Percentiles rank a stretch among this genome's conserved stretches.
Evolutionary conservation across 2,329 filamentous ascomycete species (phyloP).

Genomic region (Pseudocercospora pini-densiflorae): DNA sequence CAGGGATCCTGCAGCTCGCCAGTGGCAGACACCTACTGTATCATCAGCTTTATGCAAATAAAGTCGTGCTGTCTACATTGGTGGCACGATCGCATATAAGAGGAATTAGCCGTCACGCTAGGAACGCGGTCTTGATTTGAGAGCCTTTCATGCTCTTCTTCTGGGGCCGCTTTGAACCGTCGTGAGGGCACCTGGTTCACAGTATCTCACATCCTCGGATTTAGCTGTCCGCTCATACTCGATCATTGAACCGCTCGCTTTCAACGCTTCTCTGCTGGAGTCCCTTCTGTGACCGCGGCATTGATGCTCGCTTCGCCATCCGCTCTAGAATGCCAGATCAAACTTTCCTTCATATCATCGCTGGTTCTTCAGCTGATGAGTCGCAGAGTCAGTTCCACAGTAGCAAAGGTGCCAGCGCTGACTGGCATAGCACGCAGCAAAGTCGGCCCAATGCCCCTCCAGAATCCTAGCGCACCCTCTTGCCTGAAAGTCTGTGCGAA

Average conservation of each 20-base stretch:
- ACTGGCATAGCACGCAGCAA: constrained; percentile 95
- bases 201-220: too few relatives aligned
- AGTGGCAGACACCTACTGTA: background rate
- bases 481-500: constrained; percentile 79
- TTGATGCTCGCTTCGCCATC: background rate
- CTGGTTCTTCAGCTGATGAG: constrained; percentile 37
- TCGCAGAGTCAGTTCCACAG: constrained; percentile 53
- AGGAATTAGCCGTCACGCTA: background rate
- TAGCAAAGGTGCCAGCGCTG: constrained; percentile 95
- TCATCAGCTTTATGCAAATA: background rate
- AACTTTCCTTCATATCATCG: background rate
- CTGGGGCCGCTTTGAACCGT: background rate
- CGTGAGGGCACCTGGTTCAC: too few relatives aligned
- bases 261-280: too few relatives aligned
- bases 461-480: constrained; percentile 85
- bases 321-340: background rate
- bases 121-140: background rate
- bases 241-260: too few relatives aligned
- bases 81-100: too few relatives aligned
- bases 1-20: background rate
- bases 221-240: too few relatives aligned
- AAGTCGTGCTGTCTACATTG: too few relatives aligned
- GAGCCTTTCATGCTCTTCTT: background rate
- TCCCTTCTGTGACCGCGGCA: too few relatives aligned
- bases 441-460: constrained; percentile 91